Conservation (phyloP, 148 eudicot species). For the Camellia sinensis region DNA sequence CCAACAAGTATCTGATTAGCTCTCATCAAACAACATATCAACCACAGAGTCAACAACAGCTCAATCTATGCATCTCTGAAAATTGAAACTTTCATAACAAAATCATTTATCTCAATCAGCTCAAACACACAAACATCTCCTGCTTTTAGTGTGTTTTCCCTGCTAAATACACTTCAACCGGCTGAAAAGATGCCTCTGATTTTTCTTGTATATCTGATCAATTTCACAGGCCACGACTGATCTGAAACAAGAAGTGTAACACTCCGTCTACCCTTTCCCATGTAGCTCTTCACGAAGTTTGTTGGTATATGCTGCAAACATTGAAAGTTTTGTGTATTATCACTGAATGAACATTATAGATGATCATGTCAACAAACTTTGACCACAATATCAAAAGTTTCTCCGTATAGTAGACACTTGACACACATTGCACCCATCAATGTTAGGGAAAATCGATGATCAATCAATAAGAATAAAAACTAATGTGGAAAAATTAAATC, state of each 20-base stretch:
- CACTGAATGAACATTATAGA: too few relatives aligned
- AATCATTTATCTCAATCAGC: background rate
- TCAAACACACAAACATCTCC: conserved; percentile 19
- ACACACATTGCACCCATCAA: too few relatives aligned
- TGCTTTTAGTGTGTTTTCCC: conserved; percentile 7
- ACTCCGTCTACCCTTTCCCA: background rate
- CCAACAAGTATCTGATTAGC: too few relatives aligned
- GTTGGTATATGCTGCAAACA: conserved; percentile 9
- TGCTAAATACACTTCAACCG: background rate
- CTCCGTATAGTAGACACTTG: too few relatives aligned
- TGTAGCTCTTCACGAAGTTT: conserved; percentile 1
- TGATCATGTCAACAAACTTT: too few relatives aligned
- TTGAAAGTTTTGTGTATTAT: too few relatives aligned
- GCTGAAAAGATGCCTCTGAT: background rate
- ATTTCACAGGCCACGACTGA: background rate
- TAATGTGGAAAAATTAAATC: too few relatives aligned
- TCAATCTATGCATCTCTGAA: background rate
- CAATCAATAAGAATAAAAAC: too few relatives aligned
- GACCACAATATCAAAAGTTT: too few relatives aligned
- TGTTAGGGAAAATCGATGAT: too few relatives aligned
- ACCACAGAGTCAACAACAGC: too few relatives aligned
- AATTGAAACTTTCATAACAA: conserved; percentile 4
- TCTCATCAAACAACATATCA: too few relatives aligned
- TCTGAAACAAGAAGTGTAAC: background rate
- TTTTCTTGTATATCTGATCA: background rate